phyloP scores from a whole-genome alignment of 1,284 basidiomycete genomes.

The Microbotryum scabiosae region DNA sequence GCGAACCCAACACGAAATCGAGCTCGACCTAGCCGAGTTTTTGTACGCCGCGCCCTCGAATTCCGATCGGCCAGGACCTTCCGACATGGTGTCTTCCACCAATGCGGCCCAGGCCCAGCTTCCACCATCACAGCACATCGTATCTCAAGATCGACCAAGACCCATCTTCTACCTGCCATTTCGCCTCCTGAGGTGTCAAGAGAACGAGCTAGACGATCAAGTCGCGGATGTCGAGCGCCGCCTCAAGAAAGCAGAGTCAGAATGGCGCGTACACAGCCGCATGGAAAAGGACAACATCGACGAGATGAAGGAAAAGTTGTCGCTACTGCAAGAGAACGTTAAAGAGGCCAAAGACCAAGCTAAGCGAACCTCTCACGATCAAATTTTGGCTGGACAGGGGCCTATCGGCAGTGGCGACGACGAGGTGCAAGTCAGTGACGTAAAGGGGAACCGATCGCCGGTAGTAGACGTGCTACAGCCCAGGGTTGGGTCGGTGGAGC shows the following conservation, averaged over 20 bases:
- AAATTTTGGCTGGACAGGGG: too few relatives aligned
- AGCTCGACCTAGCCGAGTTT: slow-evolving; percentile 32
- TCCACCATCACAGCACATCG: background rate
- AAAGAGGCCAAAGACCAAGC: background rate
- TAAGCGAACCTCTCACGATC: too few relatives aligned
- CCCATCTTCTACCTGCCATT: slow-evolving; percentile 34
- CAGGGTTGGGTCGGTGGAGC: too few relatives aligned
- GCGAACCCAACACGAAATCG: slow-evolving; percentile 26
- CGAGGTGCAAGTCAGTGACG: background rate
- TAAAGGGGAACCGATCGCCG: background rate
- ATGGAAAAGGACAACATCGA: slow-evolving; percentile 1
- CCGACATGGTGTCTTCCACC: slow-evolving; percentile 17
- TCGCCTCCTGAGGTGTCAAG: slow-evolving; percentile 31
- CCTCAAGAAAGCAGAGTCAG: background rate
- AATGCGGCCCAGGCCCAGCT: slow-evolving; percentile 26
- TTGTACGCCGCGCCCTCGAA: slow-evolving; percentile 25
- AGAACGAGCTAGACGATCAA: slow-evolving; percentile 32
- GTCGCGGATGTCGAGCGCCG: slow-evolving; percentile 7
- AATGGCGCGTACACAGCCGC: slow-evolving; percentile 11
- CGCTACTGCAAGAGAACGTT: background rate
- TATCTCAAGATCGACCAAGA: slow-evolving; percentile 1
- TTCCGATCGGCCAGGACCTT: background rate
- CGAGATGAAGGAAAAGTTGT: background rate
- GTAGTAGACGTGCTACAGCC: too few relatives aligned
- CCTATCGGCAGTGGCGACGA: background rate